Evolutionary conservation across 495 filamentous ascomycete species (phyloP).

Genomic region (Hypoxylon perforatum): DNA sequence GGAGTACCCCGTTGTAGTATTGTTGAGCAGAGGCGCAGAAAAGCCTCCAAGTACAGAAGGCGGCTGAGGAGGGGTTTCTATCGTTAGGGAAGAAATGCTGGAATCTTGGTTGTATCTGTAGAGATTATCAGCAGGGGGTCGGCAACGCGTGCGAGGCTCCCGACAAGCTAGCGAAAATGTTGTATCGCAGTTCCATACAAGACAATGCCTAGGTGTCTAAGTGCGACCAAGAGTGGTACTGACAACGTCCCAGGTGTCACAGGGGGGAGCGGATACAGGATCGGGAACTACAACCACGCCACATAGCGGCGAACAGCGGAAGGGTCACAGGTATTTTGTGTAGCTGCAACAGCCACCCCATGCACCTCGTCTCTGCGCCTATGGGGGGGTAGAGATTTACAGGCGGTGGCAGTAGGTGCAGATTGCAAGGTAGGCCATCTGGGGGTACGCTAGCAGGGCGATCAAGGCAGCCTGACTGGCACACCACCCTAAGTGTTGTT

Average conservation of each 20-base stretch:
- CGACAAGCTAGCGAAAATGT: constrained; percentile 48
- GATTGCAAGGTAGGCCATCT: constrained; percentile 36
- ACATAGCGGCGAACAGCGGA: constrained; percentile 43
- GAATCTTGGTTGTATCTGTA: constrained; percentile 59
- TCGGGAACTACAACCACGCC: constrained; percentile 54
- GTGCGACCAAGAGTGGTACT: constrained; percentile 57
- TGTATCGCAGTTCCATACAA: constrained; percentile 47
- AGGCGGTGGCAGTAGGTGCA: constrained; percentile 36
- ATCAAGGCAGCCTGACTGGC: constrained; percentile 36
- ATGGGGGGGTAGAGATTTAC: constrained; percentile 35
- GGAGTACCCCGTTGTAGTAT: constrained; percentile 52
- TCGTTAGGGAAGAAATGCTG: constrained; percentile 55
- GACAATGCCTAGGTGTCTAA: constrained; percentile 46
- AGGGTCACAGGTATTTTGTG: constrained; percentile 38
- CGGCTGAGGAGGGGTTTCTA: constrained; percentile 59
- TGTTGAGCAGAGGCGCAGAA: constrained; percentile 54
- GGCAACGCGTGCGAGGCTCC: constrained; percentile 43
- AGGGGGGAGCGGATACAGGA: constrained; percentile 52
- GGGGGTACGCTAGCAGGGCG: constrained; percentile 32
- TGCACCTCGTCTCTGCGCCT: constrained; percentile 41
- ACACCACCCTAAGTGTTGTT: constrained; percentile 18
- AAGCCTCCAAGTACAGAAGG: constrained; percentile 57
- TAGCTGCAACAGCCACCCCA: constrained; percentile 46
- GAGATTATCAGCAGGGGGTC: constrained; percentile 51
- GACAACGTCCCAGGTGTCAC: constrained; percentile 59